A percentile compares a stretch with the other conserved stretches of the same genome.
These are phyloP conservation scores for Beauveria pseudobassiana DNA, from an alignment of 2,329 filamentous ascomycete genomes.

Conservation along the genomic window DNA sequence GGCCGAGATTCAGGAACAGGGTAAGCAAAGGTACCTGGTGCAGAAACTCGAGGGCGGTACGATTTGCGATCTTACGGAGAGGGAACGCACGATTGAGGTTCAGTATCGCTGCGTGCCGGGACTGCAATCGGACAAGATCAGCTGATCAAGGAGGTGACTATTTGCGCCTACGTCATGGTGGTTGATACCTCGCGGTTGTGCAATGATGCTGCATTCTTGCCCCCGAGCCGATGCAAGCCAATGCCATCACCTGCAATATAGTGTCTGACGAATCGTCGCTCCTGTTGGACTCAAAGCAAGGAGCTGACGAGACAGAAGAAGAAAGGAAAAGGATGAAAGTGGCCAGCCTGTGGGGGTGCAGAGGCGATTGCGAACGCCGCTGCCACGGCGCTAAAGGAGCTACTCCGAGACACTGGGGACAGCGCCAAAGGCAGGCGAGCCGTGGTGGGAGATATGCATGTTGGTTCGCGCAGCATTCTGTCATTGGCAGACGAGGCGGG, in stretches of 20 bases:
- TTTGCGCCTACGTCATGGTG: constrained; percentile 89
- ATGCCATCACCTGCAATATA: constrained; percentile 68
- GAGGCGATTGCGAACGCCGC: neutral
- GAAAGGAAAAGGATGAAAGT: constrained; percentile 24
- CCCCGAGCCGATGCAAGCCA: constrained; percentile 67
- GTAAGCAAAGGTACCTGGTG: constrained; percentile 77
- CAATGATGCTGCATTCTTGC: constrained; percentile 77
- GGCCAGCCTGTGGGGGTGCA: neutral
- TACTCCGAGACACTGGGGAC: constrained; percentile 1
- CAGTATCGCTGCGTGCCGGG: constrained; percentile 74
- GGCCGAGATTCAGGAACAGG: constrained; percentile 70
- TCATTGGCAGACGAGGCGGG: constrained; percentile 39
- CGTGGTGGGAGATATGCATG: constrained; percentile 45
- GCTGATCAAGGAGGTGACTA: constrained; percentile 89
- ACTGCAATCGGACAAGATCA: constrained; percentile 65
- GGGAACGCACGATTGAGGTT: constrained; percentile 75
- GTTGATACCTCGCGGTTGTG: constrained; percentile 85
- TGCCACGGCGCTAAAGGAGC: constrained; percentile 8
- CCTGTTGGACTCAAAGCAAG: neutral
- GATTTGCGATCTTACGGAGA: constrained; percentile 76
- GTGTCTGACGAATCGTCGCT: constrained; percentile 41
- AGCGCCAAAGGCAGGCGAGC: constrained; percentile 28
- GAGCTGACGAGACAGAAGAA: constrained; percentile 32
- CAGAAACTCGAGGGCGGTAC: constrained; percentile 76
- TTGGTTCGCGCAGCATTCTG: constrained; percentile 44